Evolutionary conservation across 2,329 filamentous ascomycete genomes (phyloP).

Genomic region (Metarhizium brunneum): DNA sequence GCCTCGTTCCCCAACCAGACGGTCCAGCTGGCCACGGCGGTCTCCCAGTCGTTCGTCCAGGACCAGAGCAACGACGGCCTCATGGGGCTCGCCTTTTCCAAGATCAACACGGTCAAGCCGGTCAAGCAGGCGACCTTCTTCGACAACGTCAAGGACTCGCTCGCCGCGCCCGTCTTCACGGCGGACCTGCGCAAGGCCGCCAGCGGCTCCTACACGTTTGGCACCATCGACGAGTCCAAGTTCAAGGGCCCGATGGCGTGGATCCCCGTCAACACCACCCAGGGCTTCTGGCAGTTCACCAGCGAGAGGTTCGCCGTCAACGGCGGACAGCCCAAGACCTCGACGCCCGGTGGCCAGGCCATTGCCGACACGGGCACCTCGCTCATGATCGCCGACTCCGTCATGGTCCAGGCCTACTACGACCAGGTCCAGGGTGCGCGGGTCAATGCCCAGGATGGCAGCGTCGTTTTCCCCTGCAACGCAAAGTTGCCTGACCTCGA

Average conservation of each 20-base stretch:
- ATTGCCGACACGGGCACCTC: slow-evolving; percentile 54
- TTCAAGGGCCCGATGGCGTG: slow-evolving; percentile 55
- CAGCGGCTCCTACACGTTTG: slow-evolving; percentile 64
- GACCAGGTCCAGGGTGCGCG: slow-evolving; percentile 25
- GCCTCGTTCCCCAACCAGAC: slow-evolving; percentile 31
- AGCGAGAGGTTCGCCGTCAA: slow-evolving; percentile 13
- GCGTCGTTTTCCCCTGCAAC: slow-evolving; percentile 35
- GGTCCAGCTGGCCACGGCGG: slow-evolving; percentile 31
- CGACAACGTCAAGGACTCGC: slow-evolving; percentile 19
- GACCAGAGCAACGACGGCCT: slow-evolving; percentile 33
- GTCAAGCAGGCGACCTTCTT: slow-evolving; percentile 34
- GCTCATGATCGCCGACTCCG: slow-evolving; percentile 47
- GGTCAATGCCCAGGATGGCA: slow-evolving; percentile 29
- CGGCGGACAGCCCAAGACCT: slow-evolving; percentile 5
- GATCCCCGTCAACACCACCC: slow-evolving; percentile 48
- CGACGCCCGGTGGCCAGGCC: slow-evolving; percentile 33
- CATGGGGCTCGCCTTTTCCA: slow-evolving; percentile 34
- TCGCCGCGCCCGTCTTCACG: slow-evolving; percentile 46
- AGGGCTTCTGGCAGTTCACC: slow-evolving; percentile 52
- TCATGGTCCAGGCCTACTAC: slow-evolving; percentile 41
- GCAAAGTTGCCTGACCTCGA: slow-evolving; percentile 35
- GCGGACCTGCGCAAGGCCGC: slow-evolving; percentile 51
- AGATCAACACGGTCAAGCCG: slow-evolving; percentile 32
- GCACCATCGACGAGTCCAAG: slow-evolving; percentile 54
- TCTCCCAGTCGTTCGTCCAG: slow-evolving; percentile 29